Conservation (phyloP, 164 flowering plant species). For the Vitis labrusca region DNA sequence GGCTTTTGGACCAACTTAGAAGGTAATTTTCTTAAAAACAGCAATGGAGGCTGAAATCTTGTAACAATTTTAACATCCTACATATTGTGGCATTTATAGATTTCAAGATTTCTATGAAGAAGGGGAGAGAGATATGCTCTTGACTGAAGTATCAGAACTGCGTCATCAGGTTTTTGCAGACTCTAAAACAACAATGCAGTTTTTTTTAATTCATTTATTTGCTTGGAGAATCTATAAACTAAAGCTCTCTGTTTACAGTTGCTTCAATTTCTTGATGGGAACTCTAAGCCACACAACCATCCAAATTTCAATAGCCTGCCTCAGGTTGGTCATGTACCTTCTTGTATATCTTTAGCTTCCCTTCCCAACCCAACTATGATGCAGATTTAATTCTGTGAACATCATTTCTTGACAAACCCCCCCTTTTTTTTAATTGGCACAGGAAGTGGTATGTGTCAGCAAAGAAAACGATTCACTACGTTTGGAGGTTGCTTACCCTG, state of each 20-base stretch:
- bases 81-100: conserved; percentile 34
- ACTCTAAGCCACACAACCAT: conserved; percentile 31
- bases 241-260: conserved; percentile 42
- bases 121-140: conserved; percentile 85
- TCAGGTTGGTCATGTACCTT: conserved; percentile 34
- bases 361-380: not conserved
- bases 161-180: conserved; percentile 64
- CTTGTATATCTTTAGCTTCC: not conserved
- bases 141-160: conserved; percentile 68
- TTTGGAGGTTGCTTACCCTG: conserved; percentile 51
- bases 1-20: conserved; percentile 88
- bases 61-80: not conserved
- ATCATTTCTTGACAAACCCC: too few relatives aligned
- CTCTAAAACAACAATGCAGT: not conserved
- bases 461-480: conserved; percentile 42
- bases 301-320: conserved; percentile 18
- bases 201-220: conserved; percentile 4
- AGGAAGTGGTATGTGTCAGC: conserved; percentile 33
- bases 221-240: not conserved
- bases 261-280: conserved; percentile 50
- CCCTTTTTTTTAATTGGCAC: conserved; percentile 11
- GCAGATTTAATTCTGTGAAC: not conserved
- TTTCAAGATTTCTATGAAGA: conserved; percentile 95
- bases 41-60: conserved; percentile 1
- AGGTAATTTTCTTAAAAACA: conserved; percentile 42